Percentiles rank a stretch among this genome's conserved stretches.
Evolutionary conservation across 495 filamentous ascomycete species (phyloP).

Genomic region (Podospora anserina): DNA sequence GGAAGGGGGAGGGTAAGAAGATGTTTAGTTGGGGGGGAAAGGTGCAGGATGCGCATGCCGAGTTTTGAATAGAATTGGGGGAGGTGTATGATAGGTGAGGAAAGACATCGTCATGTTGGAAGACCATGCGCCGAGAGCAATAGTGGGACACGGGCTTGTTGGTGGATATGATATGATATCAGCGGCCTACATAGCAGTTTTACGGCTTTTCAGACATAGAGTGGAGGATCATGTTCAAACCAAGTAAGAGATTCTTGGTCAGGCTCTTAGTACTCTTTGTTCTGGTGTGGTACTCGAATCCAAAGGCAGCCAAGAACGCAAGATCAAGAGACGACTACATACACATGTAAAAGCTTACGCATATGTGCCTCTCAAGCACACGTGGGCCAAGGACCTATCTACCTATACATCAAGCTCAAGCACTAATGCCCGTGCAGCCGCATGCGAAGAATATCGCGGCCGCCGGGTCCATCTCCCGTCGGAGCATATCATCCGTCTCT

Average conservation of each 20-base stretch:
- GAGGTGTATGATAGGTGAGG: background rate
- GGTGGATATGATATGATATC: background rate
- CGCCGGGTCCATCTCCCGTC: background rate
- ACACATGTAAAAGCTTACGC: too few relatives aligned
- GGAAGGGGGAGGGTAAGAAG: conserved; percentile 7
- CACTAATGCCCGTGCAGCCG: background rate
- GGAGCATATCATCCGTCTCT: background rate
- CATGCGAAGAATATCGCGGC: background rate
- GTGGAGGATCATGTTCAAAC: background rate
- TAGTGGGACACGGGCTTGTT: background rate
- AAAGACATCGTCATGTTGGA: background rate
- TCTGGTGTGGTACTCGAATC: too few relatives aligned
- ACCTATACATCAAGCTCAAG: background rate
- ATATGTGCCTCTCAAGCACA: too few relatives aligned
- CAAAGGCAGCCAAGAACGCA: too few relatives aligned
- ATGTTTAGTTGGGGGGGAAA: conserved; percentile 4
- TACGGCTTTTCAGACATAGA: background rate
- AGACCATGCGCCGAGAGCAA: background rate
- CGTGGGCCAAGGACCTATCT: background rate
- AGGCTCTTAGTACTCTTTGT: too few relatives aligned
- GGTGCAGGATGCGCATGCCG: conserved; percentile 1
- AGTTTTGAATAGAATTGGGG: conserved; percentile 1
- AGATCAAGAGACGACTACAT: too few relatives aligned
- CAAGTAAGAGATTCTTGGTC: background rate
- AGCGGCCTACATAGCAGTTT: background rate